These are phyloP conservation scores for Byssochlamys sp. DNA, from an alignment of 2,329 filamentous ascomycete genomes.

Conservation along the genomic window DNA sequence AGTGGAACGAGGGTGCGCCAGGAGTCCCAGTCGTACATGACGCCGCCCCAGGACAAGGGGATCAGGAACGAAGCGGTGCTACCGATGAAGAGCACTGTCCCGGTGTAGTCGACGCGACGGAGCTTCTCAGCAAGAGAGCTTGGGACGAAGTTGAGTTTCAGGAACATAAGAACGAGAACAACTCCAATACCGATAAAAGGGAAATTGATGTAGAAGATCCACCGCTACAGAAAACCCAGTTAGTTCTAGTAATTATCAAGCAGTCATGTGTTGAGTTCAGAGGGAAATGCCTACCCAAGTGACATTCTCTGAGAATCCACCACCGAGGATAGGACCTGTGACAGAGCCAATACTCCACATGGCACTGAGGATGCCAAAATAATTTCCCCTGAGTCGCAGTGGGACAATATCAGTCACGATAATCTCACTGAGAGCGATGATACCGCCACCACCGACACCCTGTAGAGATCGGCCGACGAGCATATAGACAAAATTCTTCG, in stretches of 20 bases:
- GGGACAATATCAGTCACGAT: conserved; percentile 38
- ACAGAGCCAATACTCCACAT: conserved; percentile 35
- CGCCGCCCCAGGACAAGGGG: conserved; percentile 55
- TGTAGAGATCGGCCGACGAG: conserved; percentile 38
- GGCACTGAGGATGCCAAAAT: conserved; percentile 30
- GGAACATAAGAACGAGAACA: conserved; percentile 42
- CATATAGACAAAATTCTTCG: conserved; percentile 37
- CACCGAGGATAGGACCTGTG: conserved; percentile 33
- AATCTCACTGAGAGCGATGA: conserved; percentile 36
- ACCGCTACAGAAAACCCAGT: conserved; percentile 38
- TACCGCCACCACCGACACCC: conserved; percentile 37
- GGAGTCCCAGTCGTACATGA: conserved; percentile 55
- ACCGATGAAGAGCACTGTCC: conserved; percentile 51
- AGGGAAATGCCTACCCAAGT: conserved; percentile 23
- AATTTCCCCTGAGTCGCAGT: conserved; percentile 29
- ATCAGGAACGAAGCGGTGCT: conserved; percentile 52
- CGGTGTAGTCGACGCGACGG: conserved; percentile 53
- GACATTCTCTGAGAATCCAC: conserved; percentile 30
- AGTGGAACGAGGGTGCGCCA: conserved; percentile 56
- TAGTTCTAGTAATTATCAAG: not conserved
- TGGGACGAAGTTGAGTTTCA: conserved; percentile 43
- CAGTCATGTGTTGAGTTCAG: not conserved
- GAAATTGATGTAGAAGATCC: conserved; percentile 58
- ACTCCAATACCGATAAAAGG: conserved; percentile 46
- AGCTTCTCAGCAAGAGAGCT: conserved; percentile 42